Evolutionary conservation across 2,329 filamentous ascomycete species (phyloP).

Genomic region (Claviceps purpurea): DNA sequence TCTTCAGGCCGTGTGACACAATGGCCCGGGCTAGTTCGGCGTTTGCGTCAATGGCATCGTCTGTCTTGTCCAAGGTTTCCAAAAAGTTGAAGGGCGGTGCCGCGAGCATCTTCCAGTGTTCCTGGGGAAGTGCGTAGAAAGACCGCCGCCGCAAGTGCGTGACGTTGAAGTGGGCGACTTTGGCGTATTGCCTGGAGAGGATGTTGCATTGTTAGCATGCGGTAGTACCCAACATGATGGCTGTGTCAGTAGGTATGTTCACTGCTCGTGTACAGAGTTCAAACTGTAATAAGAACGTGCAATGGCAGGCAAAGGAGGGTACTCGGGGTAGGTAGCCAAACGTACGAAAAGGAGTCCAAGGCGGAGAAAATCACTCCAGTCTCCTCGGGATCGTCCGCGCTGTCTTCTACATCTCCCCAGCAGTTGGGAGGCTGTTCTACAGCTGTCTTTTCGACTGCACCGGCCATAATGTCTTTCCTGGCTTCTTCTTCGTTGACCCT

Average conservation of each 20-base stretch:
- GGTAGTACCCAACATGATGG: neutral
- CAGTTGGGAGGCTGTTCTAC: slow-evolving; percentile 18
- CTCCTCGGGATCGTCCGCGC: slow-evolving; percentile 66
- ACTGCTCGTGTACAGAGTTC: no score
- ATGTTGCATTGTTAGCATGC: neutral
- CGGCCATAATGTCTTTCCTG: slow-evolving; percentile 1
- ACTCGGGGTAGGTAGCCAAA: slow-evolving; percentile 9
- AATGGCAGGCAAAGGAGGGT: no score
- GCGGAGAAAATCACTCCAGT: slow-evolving; percentile 65
- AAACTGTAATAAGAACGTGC: no score
- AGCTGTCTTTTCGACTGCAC: neutral
- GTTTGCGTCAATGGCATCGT: slow-evolving; percentile 81
- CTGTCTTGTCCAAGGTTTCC: slow-evolving; percentile 63
- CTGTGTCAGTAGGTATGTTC: neutral
- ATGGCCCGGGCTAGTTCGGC: slow-evolving; percentile 72
- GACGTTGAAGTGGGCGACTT: slow-evolving; percentile 73
- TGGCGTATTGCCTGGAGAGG: slow-evolving; percentile 60
- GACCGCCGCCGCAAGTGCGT: slow-evolving; percentile 83
- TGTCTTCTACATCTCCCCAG: slow-evolving; percentile 52
- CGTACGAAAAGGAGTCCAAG: slow-evolving; percentile 81
- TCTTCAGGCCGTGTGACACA: slow-evolving; percentile 51
- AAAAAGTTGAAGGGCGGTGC: slow-evolving; percentile 72
- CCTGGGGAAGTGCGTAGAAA: slow-evolving; percentile 78
- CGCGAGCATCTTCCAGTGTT: slow-evolving; percentile 73
- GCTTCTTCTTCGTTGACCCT: neutral